Conservation (phyloP, 768 basidiomycete species). For the Boletellus sp. region DNA sequence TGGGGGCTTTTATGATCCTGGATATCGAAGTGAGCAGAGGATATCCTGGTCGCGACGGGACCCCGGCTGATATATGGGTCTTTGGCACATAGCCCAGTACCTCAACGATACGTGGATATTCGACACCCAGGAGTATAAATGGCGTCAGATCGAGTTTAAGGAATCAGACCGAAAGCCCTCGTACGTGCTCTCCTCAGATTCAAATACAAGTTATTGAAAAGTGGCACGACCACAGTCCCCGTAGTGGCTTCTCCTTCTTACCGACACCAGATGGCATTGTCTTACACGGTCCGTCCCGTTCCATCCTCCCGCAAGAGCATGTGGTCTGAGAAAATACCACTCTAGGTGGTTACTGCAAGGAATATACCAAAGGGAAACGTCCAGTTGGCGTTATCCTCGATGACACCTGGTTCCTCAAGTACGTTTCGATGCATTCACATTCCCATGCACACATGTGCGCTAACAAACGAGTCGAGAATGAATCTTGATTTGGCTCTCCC, state of each 20-base stretch:
- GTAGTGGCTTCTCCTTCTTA: conserved; percentile 84
- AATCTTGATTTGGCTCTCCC: conserved; percentile 25
- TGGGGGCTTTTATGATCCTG: conserved; percentile 89
- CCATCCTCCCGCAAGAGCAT: neutral
- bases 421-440: conserved; percentile 12
- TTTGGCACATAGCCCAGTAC: conserved; percentile 56
- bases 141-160: conserved; percentile 73
- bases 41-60: neutral
- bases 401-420: conserved; percentile 87
- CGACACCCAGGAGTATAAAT: conserved; percentile 81
- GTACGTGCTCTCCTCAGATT: conserved; percentile 36
- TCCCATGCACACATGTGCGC: neutral
- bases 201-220: neutral
- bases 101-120: conserved; percentile 84
- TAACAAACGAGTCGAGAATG: conserved; percentile 25
- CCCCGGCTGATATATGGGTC: neutral
- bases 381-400: conserved; percentile 84
- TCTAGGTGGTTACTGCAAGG: conserved; percentile 93
- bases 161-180: conserved; percentile 72
- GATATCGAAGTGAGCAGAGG: conserved; percentile 56
- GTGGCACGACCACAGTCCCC: conserved; percentile 41
- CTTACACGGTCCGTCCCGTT: conserved; percentile 55
- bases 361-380: conserved; percentile 81
- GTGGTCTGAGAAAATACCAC: neutral
- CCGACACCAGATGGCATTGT: conserved; percentile 74